Percentiles rank a stretch among this genome's conserved stretches.
phyloP scores from a whole-genome alignment of 2,329 filamentous ascomycete species.

The Xylariaceae sp. region DNA sequence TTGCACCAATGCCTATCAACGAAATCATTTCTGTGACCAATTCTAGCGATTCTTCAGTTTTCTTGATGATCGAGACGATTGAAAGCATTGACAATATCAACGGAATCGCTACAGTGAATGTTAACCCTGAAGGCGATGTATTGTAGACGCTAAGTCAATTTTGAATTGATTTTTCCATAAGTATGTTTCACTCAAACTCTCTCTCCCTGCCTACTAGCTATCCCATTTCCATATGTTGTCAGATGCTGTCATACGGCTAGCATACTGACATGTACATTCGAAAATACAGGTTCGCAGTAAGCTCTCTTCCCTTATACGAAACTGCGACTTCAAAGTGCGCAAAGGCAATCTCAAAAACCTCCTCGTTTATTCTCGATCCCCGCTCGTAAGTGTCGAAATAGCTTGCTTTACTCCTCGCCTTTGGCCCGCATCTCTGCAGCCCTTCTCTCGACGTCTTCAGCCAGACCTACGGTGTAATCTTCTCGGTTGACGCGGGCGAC shows the following conservation, averaged over 20 bases:
- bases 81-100: neutral
- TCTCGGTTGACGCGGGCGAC: conserved; percentile 53
- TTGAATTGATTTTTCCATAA: too few species aligned
- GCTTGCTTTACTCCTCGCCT: conserved; percentile 18
- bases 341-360: too few species aligned
- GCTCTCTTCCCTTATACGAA: too few species aligned
- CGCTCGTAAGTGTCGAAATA: neutral
- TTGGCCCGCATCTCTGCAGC: conserved; percentile 56
- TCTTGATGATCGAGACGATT: conserved; percentile 3
- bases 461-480: conserved; percentile 42
- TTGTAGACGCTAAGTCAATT: too few species aligned
- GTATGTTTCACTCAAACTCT: too few species aligned
- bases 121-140: too few species aligned
- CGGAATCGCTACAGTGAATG: conserved; percentile 2
- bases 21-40: neutral
- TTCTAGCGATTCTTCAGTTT: neutral
- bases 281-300: too few species aligned
- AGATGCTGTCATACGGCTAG: too few species aligned
- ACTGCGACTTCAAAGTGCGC: too few species aligned
- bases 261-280: too few species aligned
- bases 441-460: conserved; percentile 54
- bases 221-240: too few species aligned
- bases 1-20: neutral
- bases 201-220: too few species aligned
- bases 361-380: neutral